Evolutionary conservation across 805 yeast species (phyloP).

Genomic region (Nakazawaea pomicola): DNA sequence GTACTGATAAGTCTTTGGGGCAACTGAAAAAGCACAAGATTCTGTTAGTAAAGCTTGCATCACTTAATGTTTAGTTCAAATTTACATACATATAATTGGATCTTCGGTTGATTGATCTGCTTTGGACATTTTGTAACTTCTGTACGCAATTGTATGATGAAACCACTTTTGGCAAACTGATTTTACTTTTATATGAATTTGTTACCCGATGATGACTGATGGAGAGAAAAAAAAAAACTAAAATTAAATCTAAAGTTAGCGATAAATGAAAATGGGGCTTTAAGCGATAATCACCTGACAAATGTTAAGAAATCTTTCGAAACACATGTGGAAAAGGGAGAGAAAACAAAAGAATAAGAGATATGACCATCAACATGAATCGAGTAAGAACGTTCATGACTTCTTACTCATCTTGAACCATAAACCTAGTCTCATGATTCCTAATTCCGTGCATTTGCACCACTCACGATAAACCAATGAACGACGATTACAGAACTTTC

Average conservation of each 20-base stretch:
- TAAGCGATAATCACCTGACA: neutral
- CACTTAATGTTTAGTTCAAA: no score
- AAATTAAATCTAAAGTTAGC: no score
- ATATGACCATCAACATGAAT: conserved; percentile 2
- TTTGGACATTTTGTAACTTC: conserved; percentile 3
- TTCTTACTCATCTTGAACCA: no score
- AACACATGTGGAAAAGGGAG: no score
- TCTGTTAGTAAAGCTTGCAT: conserved; percentile 1
- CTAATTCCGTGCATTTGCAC: no score
- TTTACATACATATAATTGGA: conserved; percentile 25
- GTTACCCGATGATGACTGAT: neutral
- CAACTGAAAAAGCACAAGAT: conserved; percentile 42
- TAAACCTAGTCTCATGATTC: no score
- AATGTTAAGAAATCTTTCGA: no score
- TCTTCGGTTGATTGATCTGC: conserved; percentile 15
- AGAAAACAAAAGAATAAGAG: conserved; percentile 2
- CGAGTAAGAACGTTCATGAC: conserved; percentile 4
- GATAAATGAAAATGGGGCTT: no score
- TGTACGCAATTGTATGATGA: no score
- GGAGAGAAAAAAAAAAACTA: no score
- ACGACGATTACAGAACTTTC: conserved; percentile 4
- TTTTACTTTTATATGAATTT: neutral
- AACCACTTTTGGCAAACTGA: neutral
- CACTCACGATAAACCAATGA: no score
- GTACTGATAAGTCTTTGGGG: conserved; percentile 87